These are phyloP conservation scores for Neoboletus magnificus DNA, from an alignment of 768 basidiomycete genomes.

Conservation along the genomic window DNA sequence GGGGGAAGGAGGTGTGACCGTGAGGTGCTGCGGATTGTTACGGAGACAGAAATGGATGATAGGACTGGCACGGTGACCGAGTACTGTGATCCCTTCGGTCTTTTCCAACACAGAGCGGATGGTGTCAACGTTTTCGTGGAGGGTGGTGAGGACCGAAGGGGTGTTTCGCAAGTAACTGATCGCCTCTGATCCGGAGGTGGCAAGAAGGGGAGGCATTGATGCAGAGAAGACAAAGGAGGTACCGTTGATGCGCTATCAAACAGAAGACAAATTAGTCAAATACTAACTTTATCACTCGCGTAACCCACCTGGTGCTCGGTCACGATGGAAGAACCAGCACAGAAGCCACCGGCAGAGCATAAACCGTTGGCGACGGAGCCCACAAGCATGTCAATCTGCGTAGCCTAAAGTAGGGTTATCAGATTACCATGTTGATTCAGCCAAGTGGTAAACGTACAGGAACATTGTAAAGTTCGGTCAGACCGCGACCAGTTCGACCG, in stretches of 20 bases:
- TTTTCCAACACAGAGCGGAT: conserved; percentile 81
- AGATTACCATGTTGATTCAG: background rate
- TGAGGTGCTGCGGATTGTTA: conserved; percentile 22
- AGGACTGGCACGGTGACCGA: conserved; percentile 82
- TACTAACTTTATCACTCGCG: background rate
- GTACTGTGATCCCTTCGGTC: conserved; percentile 76
- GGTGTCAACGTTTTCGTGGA: conserved; percentile 77
- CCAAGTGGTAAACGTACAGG: conserved; percentile 54
- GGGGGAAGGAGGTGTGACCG: conserved; percentile 29
- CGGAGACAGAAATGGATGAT: conserved; percentile 81
- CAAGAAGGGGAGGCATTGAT: conserved; percentile 85
- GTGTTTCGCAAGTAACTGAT: conserved; percentile 75
- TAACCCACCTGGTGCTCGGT: conserved; percentile 78
- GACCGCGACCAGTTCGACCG: conserved; percentile 88
- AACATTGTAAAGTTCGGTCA: conserved; percentile 93
- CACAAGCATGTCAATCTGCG: conserved; percentile 92
- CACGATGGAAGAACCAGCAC: conserved; percentile 80
- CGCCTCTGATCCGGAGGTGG: conserved; percentile 83
- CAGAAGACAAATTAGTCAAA: background rate
- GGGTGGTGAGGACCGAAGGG: conserved; percentile 68
- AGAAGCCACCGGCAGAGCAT: conserved; percentile 88
- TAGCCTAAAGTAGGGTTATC: conserved; percentile 47
- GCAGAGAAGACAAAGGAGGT: conserved; percentile 96
- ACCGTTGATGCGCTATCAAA: conserved; percentile 83
- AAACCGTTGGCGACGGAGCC: conserved; percentile 87